Evolutionary conservation across 78 protist species (phyloP).

Genomic region (Dictyostelium intermedium): DNA sequence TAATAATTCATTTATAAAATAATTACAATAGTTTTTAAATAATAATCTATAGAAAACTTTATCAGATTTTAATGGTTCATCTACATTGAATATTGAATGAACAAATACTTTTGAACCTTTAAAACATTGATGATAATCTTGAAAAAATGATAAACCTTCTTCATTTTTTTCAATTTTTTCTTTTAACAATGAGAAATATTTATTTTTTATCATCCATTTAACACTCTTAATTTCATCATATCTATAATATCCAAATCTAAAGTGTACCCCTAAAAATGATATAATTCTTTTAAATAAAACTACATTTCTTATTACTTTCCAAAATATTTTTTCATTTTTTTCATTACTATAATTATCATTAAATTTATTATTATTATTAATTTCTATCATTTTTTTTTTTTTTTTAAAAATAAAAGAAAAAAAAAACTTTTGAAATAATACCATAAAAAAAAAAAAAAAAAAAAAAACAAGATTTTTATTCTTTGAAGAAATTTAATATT

Average conservation of each 20-base stretch:
- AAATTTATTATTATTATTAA: too few relatives aligned
- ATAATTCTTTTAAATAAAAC: background rate
- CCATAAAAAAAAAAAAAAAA: too few relatives aligned
- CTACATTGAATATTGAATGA: background rate
- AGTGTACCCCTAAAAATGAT: background rate
- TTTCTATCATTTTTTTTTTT: too few relatives aligned
- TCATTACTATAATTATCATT: background rate
- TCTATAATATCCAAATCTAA: background rate
- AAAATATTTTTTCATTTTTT: background rate
- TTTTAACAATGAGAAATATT: background rate
- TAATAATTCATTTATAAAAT: background rate
- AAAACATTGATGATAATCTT: background rate
- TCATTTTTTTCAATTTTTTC: background rate
- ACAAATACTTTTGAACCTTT: background rate
- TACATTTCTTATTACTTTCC: background rate
- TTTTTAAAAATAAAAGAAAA: too few relatives aligned
- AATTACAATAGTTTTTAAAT: background rate
- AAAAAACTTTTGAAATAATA: too few relatives aligned
- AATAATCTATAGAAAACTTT: background rate
- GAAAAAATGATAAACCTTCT: background rate
- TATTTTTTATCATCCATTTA: background rate
- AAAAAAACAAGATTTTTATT: too few relatives aligned
- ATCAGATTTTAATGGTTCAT: background rate
- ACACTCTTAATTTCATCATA: background rate
- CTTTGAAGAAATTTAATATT: too few relatives aligned